A percentile compares a stretch with the other conserved stretches of the same genome.
Conservation (phyloP, 139 green algal genomes). For the Tetradesmus lagerheimii region DNA sequence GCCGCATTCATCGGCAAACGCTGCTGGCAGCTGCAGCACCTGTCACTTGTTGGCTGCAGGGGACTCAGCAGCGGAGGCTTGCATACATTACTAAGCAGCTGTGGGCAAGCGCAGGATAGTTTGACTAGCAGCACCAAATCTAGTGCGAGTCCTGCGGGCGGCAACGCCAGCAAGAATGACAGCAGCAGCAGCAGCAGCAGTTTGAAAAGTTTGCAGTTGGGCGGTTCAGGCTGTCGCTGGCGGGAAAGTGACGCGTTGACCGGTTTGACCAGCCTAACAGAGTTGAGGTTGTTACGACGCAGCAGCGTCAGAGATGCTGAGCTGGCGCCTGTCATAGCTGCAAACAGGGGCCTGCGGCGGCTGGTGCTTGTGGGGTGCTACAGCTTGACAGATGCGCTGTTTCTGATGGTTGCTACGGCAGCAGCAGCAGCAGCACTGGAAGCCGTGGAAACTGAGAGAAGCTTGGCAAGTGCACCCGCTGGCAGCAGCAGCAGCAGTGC, state of each 20-base stretch:
- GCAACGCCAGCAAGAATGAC: neutral
- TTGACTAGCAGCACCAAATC: too few species aligned
- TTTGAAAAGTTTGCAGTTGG: neutral
- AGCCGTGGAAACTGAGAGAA: neutral
- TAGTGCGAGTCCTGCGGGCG: too few species aligned
- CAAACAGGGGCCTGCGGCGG: neutral
- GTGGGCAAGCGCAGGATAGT: too few species aligned
- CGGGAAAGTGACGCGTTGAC: neutral
- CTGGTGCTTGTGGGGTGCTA: conserved; percentile 29
- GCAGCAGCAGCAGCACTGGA: neutral
- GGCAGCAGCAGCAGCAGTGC: neutral
- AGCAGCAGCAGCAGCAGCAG: conserved; percentile 2
- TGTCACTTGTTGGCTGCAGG: neutral
- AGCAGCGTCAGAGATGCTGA: conserved; percentile 8
- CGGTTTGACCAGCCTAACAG: conserved; percentile 3
- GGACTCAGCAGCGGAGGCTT: neutral
- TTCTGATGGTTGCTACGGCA: neutral
- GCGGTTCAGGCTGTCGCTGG: neutral
- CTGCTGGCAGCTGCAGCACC: neutral
- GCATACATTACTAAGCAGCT: neutral
- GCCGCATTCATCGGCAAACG: neutral
- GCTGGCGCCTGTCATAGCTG: neutral
- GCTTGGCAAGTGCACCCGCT: neutral
- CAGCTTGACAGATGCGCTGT: conserved; percentile 26
- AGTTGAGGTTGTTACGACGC: conserved; percentile 1